phyloP scores from a whole-genome alignment of 179 eudicot genomes.

The Carnegiea gigantea region DNA sequence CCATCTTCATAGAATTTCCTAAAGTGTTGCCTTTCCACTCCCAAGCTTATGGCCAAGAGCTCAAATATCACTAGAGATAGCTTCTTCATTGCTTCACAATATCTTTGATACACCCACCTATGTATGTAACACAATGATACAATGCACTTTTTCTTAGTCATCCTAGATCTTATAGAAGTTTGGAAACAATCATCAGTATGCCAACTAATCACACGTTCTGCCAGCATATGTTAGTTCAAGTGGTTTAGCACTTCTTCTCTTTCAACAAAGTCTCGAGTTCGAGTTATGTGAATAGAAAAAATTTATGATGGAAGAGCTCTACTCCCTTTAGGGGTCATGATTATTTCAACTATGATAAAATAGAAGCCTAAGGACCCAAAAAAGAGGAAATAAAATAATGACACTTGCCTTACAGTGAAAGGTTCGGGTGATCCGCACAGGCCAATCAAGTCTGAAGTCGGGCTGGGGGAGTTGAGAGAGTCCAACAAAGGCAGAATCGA shows the following conservation, averaged over 20 bases:
- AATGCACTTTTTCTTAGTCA: background rate
- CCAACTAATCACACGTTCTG: background rate
- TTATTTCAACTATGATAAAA: no score
- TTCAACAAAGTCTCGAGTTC: no score
- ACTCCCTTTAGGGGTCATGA: no score
- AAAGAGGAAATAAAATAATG: background rate
- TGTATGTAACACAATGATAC: background rate
- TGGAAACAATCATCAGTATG: background rate
- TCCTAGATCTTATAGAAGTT: background rate
- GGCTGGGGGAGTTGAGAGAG: background rate
- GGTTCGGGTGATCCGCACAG: background rate
- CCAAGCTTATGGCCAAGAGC: conserved; percentile 26
- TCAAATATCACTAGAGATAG: conserved; percentile 26
- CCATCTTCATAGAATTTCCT: conserved; percentile 29
- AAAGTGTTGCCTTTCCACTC: conserved; percentile 23
- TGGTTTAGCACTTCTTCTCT: no score
- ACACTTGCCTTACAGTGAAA: background rate
- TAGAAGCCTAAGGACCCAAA: no score
- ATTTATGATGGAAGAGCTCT: no score
- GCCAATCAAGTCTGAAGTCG: background rate
- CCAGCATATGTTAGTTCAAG: no score
- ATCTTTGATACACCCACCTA: conserved; percentile 33
- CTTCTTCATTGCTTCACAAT: conserved; percentile 32
- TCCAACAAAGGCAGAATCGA: background rate
- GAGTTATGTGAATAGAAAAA: no score